phyloP scores from a whole-genome alignment of 2,329 filamentous ascomycete genomes.

The Stagonosporopsis tanaceti region DNA sequence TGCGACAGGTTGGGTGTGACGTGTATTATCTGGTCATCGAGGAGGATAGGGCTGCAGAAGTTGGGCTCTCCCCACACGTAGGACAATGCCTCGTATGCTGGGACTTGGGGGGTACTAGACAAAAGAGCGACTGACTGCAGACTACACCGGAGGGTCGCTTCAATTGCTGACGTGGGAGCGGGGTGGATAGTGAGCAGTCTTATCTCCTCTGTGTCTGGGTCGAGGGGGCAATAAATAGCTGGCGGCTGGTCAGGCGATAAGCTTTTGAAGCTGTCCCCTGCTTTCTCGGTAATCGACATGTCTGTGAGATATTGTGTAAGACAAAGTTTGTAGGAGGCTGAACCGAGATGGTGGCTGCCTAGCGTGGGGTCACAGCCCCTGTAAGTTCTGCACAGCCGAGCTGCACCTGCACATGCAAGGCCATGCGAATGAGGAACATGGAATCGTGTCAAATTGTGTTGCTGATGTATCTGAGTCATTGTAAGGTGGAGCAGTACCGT shows the following conservation, averaged over 20 bases:
- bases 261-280: background rate
- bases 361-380: background rate
- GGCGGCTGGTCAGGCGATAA: background rate
- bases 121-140: background rate
- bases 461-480: no score
- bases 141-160: background rate
- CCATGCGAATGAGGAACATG: background rate
- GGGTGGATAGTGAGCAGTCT: background rate
- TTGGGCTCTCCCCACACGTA: background rate
- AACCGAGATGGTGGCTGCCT: background rate
- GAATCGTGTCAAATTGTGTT: no score
- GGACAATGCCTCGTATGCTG: background rate
- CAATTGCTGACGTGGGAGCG: background rate
- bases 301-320: background rate
- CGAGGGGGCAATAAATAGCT: background rate
- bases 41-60: background rate
- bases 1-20: background rate
- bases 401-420: background rate
- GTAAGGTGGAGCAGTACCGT: no score
- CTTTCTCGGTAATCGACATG: background rate
- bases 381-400: background rate
- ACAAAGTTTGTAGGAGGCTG: background rate
- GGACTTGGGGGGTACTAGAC: background rate
- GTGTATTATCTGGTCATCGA: background rate
- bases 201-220: background rate